phyloP scores from a whole-genome alignment of 805 yeast genomes.

The Cyberlindnera lachancei region DNA sequence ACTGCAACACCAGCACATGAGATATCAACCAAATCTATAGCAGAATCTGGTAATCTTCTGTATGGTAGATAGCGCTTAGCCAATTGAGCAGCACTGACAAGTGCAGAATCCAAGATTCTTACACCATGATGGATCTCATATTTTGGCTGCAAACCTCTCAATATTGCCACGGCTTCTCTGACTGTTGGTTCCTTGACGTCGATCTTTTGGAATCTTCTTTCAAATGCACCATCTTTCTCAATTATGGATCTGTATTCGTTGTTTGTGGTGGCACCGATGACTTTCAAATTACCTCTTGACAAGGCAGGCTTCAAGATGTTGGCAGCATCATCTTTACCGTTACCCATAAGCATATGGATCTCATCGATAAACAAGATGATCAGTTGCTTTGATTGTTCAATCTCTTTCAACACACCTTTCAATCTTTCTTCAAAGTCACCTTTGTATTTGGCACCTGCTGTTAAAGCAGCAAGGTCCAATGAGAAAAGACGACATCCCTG shows the following conservation, averaged over 20 bases:
- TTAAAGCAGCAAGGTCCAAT: slow-evolving; percentile 89
- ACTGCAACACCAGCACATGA: slow-evolving; percentile 97
- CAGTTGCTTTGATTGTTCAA: slow-evolving; percentile 79
- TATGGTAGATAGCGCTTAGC: slow-evolving; percentile 93
- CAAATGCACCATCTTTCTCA: slow-evolving; percentile 97
- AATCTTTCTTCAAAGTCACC: slow-evolving; percentile 98
- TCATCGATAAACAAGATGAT: slow-evolving; percentile 93
- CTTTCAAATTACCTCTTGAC: slow-evolving; percentile 93
- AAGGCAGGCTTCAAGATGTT: slow-evolving; percentile 94
- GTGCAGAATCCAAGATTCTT: slow-evolving; percentile 87
- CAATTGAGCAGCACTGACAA: slow-evolving; percentile 88
- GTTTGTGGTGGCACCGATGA: slow-evolving; percentile 97
- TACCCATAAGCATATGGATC: slow-evolving; percentile 99
- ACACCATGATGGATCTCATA: slow-evolving; percentile 98
- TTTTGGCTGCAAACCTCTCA: slow-evolving; percentile 91
- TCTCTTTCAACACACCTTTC: slow-evolving; percentile 92
- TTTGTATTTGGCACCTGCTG: slow-evolving; percentile 98
- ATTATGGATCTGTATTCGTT: slow-evolving; percentile 89
- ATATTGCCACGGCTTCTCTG: slow-evolving; percentile 88
- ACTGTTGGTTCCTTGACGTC: slow-evolving; percentile 93
- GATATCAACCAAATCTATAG: slow-evolving; percentile 93
- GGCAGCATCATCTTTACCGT: slow-evolving; percentile 96
- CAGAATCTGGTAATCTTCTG: slow-evolving; percentile 94
- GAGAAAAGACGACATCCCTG: slow-evolving; percentile 78
- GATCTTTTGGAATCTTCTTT: slow-evolving; percentile 95